Conservation (phyloP, 2,329 filamentous ascomycete species). For the Ophiostoma sp. region DNA sequence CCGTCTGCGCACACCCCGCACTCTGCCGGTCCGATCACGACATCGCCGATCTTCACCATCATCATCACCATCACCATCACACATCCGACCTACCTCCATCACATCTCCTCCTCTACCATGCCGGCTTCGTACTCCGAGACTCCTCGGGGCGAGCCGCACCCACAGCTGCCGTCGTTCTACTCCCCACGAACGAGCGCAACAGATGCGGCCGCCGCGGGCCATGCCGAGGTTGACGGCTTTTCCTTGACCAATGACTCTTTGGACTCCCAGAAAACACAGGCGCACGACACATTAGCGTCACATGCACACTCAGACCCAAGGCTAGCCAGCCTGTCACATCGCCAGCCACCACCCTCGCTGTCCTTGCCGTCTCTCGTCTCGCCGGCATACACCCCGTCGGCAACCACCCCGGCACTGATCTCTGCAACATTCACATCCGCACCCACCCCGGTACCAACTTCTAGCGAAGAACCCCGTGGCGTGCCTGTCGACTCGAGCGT, state of each 20-base stretch:
- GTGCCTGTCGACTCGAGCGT: slow-evolving; percentile 57
- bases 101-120: not conserved
- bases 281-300: not conserved
- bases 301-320: not conserved
- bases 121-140: slow-evolving; percentile 12
- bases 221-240: slow-evolving; percentile 24
- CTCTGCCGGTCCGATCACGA: not conserved
- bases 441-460: not conserved
- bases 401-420: slow-evolving; percentile 11
- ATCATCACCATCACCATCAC: not conserved
- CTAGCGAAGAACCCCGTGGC: slow-evolving; percentile 41
- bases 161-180: slow-evolving; percentile 26
- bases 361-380: slow-evolving; percentile 19
- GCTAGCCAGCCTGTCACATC: not conserved
- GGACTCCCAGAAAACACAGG: not conserved
- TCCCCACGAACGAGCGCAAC: slow-evolving; percentile 25
- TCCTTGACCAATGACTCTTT: slow-evolving; percentile 4
- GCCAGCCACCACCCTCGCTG: not conserved
- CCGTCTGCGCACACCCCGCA: not conserved
- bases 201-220: slow-evolving; percentile 20
- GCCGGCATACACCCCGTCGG: slow-evolving; percentile 16
- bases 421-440: too few species aligned
- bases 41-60: not conserved
- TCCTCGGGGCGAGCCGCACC: not conserved
- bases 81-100: not conserved